Percentiles rank a stretch among this genome's conserved stretches.
Evolutionary conservation across 176 grass and related monocot genomes (phyloP).

Genomic region (Zizania latifolia): DNA sequence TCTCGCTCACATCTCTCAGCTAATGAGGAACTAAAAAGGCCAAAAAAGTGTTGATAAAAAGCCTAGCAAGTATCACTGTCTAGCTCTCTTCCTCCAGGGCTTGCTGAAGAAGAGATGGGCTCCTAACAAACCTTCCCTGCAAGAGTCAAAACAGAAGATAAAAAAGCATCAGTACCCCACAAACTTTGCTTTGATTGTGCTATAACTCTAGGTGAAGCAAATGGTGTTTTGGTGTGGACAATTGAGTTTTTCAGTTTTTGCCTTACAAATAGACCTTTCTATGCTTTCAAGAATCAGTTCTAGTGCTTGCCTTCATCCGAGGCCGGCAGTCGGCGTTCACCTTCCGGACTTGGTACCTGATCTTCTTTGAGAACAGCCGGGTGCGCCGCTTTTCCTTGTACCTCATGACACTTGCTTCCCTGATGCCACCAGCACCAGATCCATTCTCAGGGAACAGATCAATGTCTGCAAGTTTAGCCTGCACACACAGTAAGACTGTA

Average conservation of each 20-base stretch:
- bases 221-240: slow-evolving; percentile 15
- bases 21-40: slow-evolving; percentile 27
- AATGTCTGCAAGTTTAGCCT: slow-evolving; percentile 75
- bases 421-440: slow-evolving; percentile 37
- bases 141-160: slow-evolving; percentile 15
- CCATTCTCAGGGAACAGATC: slow-evolving; percentile 69
- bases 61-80: slow-evolving; percentile 42
- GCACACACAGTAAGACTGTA: slow-evolving; percentile 14
- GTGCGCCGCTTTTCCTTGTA: slow-evolving; percentile 97
- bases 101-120: slow-evolving; percentile 84
- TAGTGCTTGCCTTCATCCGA: slow-evolving; percentile 99
- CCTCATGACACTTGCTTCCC: slow-evolving; percentile 95
- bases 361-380: slow-evolving; percentile 91
- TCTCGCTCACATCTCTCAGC: slow-evolving; percentile 39
- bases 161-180: slow-evolving; percentile 8
- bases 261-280: slow-evolving; percentile 45
- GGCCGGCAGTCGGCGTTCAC: slow-evolving; percentile 87
- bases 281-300: slow-evolving; percentile 46
- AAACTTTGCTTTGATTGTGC: neutral
- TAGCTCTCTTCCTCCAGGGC: slow-evolving; percentile 79
- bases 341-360: slow-evolving; percentile 95
- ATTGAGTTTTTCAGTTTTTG: slow-evolving; percentile 29
- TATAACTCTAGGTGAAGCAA: neutral
- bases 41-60: slow-evolving; percentile 38
- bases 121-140: slow-evolving; percentile 97